phyloP scores from a whole-genome alignment of 768 basidiomycete genomes.

The Lentinula raphanica region DNA sequence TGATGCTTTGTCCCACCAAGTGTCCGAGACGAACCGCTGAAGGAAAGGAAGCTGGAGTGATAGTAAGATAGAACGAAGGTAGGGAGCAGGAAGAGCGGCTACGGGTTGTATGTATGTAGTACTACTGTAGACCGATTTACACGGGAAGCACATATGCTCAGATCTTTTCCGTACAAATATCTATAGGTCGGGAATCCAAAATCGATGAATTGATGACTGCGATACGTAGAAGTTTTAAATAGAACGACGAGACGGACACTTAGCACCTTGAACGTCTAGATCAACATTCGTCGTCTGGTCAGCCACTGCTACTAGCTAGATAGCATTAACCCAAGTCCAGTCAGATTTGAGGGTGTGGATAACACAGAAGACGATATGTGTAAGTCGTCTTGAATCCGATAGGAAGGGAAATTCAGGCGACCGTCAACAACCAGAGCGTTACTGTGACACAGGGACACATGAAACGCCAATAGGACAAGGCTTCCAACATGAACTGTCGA shows the following conservation, averaged over 20 bases:
- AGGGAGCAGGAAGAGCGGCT: too few species aligned
- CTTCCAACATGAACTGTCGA: slow-evolving; percentile 47
- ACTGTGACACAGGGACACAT: not conserved
- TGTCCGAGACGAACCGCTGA: not conserved
- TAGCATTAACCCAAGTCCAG: too few species aligned
- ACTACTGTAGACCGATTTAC: not conserved
- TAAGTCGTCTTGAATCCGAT: too few species aligned
- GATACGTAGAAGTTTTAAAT: not conserved
- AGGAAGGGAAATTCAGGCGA: too few species aligned
- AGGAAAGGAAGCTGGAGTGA: not conserved
- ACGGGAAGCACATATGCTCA: not conserved
- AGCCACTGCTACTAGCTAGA: too few species aligned
- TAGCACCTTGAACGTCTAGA: too few species aligned
- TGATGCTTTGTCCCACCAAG: too few species aligned
- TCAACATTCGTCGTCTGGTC: too few species aligned
- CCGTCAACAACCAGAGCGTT: not conserved
- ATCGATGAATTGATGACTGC: not conserved
- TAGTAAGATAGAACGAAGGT: too few species aligned
- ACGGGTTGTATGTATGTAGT: not conserved
- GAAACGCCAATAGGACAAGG: slow-evolving; percentile 68
- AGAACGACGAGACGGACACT: not conserved
- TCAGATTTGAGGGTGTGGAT: too few species aligned
- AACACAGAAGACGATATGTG: too few species aligned
- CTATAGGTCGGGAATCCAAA: not conserved
- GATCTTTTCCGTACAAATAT: not conserved